These are phyloP conservation scores for Candida sanyaensis DNA, from an alignment of 1,139 yeast genomes.

Conservation along the genomic window DNA sequence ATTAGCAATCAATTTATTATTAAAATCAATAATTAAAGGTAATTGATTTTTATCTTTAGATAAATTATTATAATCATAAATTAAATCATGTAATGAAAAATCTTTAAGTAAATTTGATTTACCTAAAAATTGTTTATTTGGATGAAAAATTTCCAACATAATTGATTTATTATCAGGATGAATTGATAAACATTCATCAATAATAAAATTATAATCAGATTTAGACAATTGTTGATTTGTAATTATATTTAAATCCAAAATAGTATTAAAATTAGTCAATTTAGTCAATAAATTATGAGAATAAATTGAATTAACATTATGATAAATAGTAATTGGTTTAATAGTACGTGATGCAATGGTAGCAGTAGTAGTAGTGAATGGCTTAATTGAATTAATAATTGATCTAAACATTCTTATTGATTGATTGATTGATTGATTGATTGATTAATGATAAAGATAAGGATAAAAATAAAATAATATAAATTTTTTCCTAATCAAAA, in stretches of 20 bases:
- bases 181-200: conserved; percentile 38
- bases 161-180: conserved; percentile 46
- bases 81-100: conserved; percentile 13
- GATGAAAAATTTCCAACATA: conserved; percentile 26
- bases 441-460: no score
- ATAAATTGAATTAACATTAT: conserved; percentile 27
- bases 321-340: conserved; percentile 31
- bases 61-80: conserved; percentile 11
- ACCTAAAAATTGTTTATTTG: conserved; percentile 3
- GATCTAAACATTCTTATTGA: neutral
- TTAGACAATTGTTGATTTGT: conserved; percentile 26
- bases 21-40: conserved; percentile 62
- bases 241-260: conserved; percentile 21
- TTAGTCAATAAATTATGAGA: conserved; percentile 30
- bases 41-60: conserved; percentile 9
- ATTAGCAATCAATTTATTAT: conserved; percentile 52
- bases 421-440: no score
- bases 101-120: conserved; percentile 15
- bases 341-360: neutral
- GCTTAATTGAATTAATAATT: neutral
- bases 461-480: no score
- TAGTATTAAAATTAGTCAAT: conserved; percentile 13
- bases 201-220: conserved; percentile 36
- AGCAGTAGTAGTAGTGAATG: neutral
- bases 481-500: no score